Evolutionary conservation across 2,329 filamentous ascomycete species (phyloP), one percentile per base, ranked within the genome.

Genomic region (Fusarium ramigenum): DNA sequence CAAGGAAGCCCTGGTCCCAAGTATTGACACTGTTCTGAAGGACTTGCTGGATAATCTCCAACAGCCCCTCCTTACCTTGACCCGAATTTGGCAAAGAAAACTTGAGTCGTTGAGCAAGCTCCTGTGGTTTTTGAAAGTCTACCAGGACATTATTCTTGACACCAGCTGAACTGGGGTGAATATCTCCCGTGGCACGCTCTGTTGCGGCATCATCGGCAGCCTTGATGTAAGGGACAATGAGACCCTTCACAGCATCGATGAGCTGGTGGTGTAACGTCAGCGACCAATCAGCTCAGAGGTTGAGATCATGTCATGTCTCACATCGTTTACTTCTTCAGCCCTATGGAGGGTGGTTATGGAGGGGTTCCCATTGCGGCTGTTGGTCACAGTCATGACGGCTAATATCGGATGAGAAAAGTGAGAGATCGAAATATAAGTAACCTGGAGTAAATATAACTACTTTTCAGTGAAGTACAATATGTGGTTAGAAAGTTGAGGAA

Each of bases 1-100:
- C 95, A 79, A 98, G 84, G 83, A 98, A 99, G 16, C 96, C 96
- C 82, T 97, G 95, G 79, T 97, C 93, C 93, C 95, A 98, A n/a
- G 96, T 98, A 83, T 99, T 99, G 79, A 98, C 96, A 78, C 93
- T 96, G 82, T 97, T 95, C 72, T 89, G 87, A 46, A 98, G 86
- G 25, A 98, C 87, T 68, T 91, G 88, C 74, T 90, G 85, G 50
- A 97, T 87, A 7, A 90, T 89, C 39, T 90, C 87, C 34, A 97
- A 84, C 37, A 98, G 84, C 0, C 95, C 96, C 47, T 93, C 89
- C 75, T 93, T 93, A 2, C 91, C 92, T 70, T 84, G 85, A 12
- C 89, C 91, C 43, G 86, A 80, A 7, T 81, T 83, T 0, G 92
- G 91, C 10, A 94, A 84, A 11, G 88, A 82, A 44, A 93, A 84